Percentiles rank a stretch among this genome's conserved stretches.
These are phyloP conservation scores for Gaertneriomyces semiglobifer DNA, from an alignment of 192 early-diverging fungal species.

Conservation along the genomic window DNA sequence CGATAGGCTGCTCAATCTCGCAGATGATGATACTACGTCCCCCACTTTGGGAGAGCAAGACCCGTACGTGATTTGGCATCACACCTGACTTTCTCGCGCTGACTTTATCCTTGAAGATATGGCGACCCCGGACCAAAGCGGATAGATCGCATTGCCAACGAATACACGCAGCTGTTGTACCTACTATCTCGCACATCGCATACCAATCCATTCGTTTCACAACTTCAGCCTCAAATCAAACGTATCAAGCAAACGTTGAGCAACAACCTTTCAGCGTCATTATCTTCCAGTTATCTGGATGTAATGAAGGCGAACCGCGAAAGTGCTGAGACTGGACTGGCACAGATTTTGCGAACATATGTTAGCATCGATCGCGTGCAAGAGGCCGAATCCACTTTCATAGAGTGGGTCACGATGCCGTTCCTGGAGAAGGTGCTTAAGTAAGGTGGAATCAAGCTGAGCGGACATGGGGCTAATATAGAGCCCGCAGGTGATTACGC, in stretches of 20 bases:
- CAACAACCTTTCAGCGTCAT: slow-evolving; percentile 52
- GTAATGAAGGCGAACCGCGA: slow-evolving; percentile 41
- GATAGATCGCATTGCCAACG: slow-evolving; percentile 77
- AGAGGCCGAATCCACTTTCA: slow-evolving; percentile 63
- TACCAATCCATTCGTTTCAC: slow-evolving; percentile 61
- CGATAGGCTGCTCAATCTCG: slow-evolving; percentile 63
- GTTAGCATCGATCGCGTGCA: slow-evolving; percentile 65
- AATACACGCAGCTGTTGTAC: slow-evolving; percentile 81
- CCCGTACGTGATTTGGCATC: too few species aligned
- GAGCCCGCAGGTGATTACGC: slow-evolving; percentile 1
- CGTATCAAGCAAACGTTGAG: slow-evolving; percentile 72
- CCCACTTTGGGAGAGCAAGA: too few species aligned
- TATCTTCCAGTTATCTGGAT: slow-evolving; percentile 33
- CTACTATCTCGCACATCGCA: slow-evolving; percentile 55
- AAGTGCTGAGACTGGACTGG: slow-evolving; percentile 42
- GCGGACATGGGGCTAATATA: not conserved
- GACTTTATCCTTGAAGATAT: not conserved
- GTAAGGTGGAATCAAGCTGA: not conserved
- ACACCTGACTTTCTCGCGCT: too few species aligned
- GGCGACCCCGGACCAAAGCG: slow-evolving; percentile 54
- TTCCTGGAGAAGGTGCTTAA: slow-evolving; percentile 52
- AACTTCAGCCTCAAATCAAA: slow-evolving; percentile 64
- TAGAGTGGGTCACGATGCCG: slow-evolving; percentile 31
- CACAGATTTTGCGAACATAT: slow-evolving; percentile 72
- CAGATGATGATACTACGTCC: slow-evolving; percentile 13